Evolutionary conservation across 208 protist genomes (phyloP), one percentile per base, ranked within the genome.

Genomic region (Trypanosoma platydactyli): DNA sequence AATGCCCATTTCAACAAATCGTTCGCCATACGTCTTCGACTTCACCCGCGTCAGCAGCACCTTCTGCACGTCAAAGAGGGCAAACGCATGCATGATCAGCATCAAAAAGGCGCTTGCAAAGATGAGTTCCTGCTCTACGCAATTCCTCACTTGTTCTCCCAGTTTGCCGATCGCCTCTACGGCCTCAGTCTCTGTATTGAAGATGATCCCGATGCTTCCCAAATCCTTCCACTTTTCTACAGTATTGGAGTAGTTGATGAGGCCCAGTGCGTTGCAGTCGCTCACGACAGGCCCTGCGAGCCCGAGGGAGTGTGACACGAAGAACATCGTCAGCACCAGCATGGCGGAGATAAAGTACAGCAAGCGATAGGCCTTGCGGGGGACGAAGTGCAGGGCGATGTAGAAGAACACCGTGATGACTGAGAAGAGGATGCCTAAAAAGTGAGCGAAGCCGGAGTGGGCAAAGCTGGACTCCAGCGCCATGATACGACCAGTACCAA

Each of bases 1-100:
- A 57, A 91, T 89, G 25, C 85, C 85, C 83, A 92, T 91, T 70
- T 92, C 88, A 12, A 89, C 84, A 56, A 94, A 89, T 38, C 84
- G 79, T 63, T 91, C 84, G 5, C 84, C 84, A 69, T 94, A 94
- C 22, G 84, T 94, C 67, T 91, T 94, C n/a, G 79, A 84, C 78
- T 85, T 88, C 13, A 89, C 81, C 18, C 83, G 83, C 6, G 77
- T 64, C 20, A 94, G 69, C 33, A 92, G 73, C 25, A 90, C 82
- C 63, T 77, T 80, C 74, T 94, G 89, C 60, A 92, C 77, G 59
- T 94, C 89, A 71, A 92, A 92, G 25, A 94, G 49, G 6, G 79
- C 89, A 20, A 92, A 67, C 1, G 91, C 30, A 54, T 89, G 83
- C 38, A 89, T 44, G 30, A 92, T 74, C 29, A 83, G 51, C 55